Conservation (phyloP, 352 stramenopile species). For the Hyaloperonospora brassicae region DNA sequence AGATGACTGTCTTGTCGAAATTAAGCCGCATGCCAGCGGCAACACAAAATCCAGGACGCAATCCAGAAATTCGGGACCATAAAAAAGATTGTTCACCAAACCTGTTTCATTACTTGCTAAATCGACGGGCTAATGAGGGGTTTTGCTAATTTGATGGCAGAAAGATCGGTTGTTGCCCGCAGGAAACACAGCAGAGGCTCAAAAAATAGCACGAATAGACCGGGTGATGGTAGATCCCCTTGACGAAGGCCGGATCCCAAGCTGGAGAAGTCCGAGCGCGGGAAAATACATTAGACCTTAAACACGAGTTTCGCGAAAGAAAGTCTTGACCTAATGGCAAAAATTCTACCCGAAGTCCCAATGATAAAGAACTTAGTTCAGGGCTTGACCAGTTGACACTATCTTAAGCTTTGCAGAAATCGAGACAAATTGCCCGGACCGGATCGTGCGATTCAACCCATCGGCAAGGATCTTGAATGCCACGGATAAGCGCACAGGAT, state of each 20-base stretch:
- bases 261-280: constrained; percentile 6
- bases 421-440: not conserved
- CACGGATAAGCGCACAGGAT: not conserved
- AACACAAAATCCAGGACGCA: not conserved
- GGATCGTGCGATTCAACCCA: not conserved
- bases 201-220: constrained; percentile 17
- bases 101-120: too few species aligned
- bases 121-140: too few species aligned
- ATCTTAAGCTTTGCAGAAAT: constrained; percentile 12
- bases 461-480: too few species aligned
- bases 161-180: too few species aligned
- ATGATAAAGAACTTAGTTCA: constrained; percentile 9
- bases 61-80: not conserved
- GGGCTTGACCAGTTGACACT: constrained; percentile 3
- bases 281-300: constrained; percentile 7
- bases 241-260: constrained; percentile 12
- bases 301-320: constrained; percentile 7
- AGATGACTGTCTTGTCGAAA: not conserved
- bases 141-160: too few species aligned
- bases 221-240: constrained; percentile 15
- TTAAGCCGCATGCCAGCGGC: constrained; percentile 1
- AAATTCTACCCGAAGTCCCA: constrained; percentile 7
- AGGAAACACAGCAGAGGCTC: constrained; percentile 17
- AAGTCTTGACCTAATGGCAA: constrained; percentile 6
- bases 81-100: not conserved